phyloP scores from a whole-genome alignment of 129 eudicot genomes.

The Cynara cardunculus region DNA sequence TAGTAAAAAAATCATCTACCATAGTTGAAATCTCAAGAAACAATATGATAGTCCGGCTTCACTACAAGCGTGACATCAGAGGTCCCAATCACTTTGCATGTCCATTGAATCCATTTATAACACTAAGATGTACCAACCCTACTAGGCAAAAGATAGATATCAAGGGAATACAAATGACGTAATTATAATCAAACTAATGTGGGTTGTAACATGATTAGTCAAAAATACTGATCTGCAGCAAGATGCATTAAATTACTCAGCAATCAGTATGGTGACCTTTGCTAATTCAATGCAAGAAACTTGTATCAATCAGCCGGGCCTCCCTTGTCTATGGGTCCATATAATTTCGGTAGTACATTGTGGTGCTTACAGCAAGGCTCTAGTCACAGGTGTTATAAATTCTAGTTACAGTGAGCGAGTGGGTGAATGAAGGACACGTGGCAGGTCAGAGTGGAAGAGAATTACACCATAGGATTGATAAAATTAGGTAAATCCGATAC shows the following conservation, averaged over 20 bases:
- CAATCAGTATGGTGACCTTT: too few relatives aligned
- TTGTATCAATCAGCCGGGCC: background rate
- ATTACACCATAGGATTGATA: background rate
- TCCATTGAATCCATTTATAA: background rate
- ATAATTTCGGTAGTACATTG: background rate
- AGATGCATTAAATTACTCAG: too few relatives aligned
- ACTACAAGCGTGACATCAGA: background rate
- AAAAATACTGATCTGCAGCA: too few relatives aligned
- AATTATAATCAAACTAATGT: too few relatives aligned
- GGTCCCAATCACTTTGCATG: background rate
- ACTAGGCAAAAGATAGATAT: too few relatives aligned
- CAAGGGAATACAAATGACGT: too few relatives aligned
- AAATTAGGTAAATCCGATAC: too few relatives aligned
- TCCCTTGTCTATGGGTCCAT: background rate
- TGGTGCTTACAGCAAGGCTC: background rate
- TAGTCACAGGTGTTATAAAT: background rate
- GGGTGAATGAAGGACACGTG: background rate
- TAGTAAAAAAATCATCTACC: too few relatives aligned
- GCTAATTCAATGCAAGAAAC: too few relatives aligned
- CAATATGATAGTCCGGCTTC: background rate
- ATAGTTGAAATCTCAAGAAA: too few relatives aligned
- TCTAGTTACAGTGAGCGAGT: background rate
- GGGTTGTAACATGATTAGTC: too few relatives aligned
- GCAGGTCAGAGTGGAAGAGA: background rate
- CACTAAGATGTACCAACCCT: too few relatives aligned